Percentiles rank a stretch among this genome's conserved stretches.
These are phyloP conservation scores for Tarenaya hassleriana DNA, from an alignment of 345 rosid genomes.

Conservation along the genomic window DNA sequence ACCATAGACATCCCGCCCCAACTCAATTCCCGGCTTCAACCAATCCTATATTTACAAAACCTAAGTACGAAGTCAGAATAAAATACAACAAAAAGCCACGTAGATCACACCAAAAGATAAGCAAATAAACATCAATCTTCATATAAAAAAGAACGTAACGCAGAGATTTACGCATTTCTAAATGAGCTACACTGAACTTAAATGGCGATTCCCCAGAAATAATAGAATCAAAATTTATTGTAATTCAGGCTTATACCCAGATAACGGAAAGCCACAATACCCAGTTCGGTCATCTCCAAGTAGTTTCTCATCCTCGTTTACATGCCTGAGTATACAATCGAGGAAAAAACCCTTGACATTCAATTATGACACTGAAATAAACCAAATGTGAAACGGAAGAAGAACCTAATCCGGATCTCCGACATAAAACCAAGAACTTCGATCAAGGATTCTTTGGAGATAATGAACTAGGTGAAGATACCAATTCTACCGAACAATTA, in stretches of 20 bases:
- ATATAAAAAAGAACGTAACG: neutral
- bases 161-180: neutral
- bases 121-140: neutral
- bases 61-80: neutral
- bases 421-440: neutral
- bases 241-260: neutral
- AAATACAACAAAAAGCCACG: neutral
- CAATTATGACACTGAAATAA: neutral
- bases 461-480: neutral
- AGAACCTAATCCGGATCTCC: constrained; percentile 17
- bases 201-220: neutral
- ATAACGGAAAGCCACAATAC: no score
- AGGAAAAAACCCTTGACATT: neutral
- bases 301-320: neutral
- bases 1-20: constrained; percentile 45
- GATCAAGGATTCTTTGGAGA: neutral
- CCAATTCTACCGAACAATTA: neutral
- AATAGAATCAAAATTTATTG: neutral
- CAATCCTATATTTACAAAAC: neutral
- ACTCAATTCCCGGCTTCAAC: constrained; percentile 3
- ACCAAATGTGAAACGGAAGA: constrained; percentile 6
- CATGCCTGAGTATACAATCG: no score
- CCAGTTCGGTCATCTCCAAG: neutral
- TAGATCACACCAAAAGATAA: neutral
- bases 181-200: neutral